These are phyloP conservation scores for Penicillium nucicola DNA, from an alignment of 495 filamentous ascomycete genomes.

Conservation along the genomic window DNA sequence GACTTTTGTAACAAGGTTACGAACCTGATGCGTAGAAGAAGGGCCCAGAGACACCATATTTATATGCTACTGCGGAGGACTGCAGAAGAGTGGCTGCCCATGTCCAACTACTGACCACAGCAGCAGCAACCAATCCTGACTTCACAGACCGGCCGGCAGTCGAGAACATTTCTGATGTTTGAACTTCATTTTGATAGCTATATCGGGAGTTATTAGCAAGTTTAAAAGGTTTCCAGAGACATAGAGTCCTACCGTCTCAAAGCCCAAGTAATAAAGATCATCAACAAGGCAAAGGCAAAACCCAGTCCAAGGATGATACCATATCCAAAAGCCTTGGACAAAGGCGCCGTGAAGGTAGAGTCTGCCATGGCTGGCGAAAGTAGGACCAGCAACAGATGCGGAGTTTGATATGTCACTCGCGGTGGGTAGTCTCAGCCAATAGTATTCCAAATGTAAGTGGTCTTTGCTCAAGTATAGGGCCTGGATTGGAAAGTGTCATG, in stretches of 20 bases:
- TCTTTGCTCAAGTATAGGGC: too few species aligned
- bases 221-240: too few species aligned
- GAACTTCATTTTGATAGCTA: constrained; percentile 87
- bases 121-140: constrained; percentile 87
- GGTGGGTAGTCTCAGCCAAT: not conserved
- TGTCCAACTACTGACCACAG: constrained; percentile 96
- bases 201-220: not conserved
- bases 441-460: not conserved
- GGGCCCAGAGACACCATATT: constrained; percentile 88
- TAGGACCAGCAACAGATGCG: not conserved
- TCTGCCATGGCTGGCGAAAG: constrained; percentile 6
- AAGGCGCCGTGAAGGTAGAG: constrained; percentile 46
- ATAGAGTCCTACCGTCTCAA: constrained; percentile 53
- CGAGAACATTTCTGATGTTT: constrained; percentile 96
- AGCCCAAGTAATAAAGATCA: constrained; percentile 80
- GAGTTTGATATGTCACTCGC: not conserved
- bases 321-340: constrained; percentile 74
- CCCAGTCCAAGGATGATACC: constrained; percentile 78
- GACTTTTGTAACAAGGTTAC: not conserved
- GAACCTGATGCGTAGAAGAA: constrained; percentile 77
- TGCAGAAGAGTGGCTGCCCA: constrained; percentile 68
- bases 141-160: constrained; percentile 94
- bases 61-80: constrained; percentile 83
- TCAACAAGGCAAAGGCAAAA: constrained; percentile 71
- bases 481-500: not conserved